Conservation (phyloP, 805 yeast genomes). For the Metschnikowia hibisci region DNA sequence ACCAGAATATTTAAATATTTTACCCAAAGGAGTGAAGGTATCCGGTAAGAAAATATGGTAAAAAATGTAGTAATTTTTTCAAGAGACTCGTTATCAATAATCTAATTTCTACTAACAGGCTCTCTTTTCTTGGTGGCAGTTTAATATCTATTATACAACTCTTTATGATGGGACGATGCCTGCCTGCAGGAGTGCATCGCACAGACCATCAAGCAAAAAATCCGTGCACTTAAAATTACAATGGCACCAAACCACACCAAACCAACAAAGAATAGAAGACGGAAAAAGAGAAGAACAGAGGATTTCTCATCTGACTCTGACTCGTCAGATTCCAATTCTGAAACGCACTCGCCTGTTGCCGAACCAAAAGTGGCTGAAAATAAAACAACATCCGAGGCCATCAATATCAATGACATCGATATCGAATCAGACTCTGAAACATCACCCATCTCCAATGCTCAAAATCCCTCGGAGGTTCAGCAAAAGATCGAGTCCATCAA, state of each 20-base stretch:
- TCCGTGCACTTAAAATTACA: not conserved
- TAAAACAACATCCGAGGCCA: constrained; percentile 19
- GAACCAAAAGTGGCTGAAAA: not conserved
- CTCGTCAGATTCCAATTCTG: constrained; percentile 33
- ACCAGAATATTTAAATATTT: not conserved
- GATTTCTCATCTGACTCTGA: constrained; percentile 57
- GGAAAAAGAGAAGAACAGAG: constrained; percentile 81
- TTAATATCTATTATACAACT: too few relatives aligned
- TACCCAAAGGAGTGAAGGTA: not conserved
- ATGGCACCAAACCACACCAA: constrained; percentile 13
- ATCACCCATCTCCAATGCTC: constrained; percentile 7
- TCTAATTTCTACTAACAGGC: too few relatives aligned
- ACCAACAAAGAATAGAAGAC: constrained; percentile 39
- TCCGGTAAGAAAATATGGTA: too few relatives aligned
- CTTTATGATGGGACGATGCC: too few relatives aligned
- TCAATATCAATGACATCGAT: constrained; percentile 30
- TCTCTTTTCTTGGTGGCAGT: too few relatives aligned
- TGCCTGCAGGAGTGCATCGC: constrained; percentile 1
- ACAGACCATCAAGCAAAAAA: constrained; percentile 1
- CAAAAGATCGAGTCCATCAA: constrained; percentile 21
- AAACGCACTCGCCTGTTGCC: not conserved
- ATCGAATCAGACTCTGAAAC: constrained; percentile 24
- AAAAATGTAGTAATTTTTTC: too few relatives aligned
- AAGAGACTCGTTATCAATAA: too few relatives aligned
- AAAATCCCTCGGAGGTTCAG: constrained; percentile 17